phyloP scores from a whole-genome alignment of 202 grass and related monocot genomes.

The Zizania palustris region DNA sequence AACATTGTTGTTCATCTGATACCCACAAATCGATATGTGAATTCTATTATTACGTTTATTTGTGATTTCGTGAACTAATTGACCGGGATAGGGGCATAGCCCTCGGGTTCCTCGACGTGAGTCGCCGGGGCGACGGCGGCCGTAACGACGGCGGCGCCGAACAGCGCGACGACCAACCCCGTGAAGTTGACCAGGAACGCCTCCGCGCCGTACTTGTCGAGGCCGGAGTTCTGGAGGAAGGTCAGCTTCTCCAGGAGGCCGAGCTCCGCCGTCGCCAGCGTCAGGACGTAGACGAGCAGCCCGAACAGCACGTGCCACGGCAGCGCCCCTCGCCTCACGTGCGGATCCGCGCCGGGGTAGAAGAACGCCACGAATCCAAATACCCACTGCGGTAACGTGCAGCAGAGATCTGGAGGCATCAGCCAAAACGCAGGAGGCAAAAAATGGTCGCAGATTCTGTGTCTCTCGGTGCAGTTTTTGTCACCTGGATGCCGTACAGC shows the following conservation, averaged over 20 bases:
- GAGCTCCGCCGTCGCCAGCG: constrained; percentile 63
- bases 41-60: background rate
- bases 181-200: constrained; percentile 80
- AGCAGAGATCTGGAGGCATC: no score
- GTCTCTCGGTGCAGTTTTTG: background rate
- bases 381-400: constrained; percentile 54
- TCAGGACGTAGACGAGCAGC: constrained; percentile 68
- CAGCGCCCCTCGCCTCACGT: constrained; percentile 54
- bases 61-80: constrained; percentile 1
- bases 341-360: constrained; percentile 46
- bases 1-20: background rate
- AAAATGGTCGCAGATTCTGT: background rate
- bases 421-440: background rate
- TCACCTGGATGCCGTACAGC: constrained; percentile 63
- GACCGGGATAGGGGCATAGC: constrained; percentile 54
- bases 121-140: constrained; percentile 53
- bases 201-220: constrained; percentile 66
- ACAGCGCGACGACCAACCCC: constrained; percentile 61
- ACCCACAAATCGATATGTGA: background rate
- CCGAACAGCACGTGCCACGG: constrained; percentile 74
- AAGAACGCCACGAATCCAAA: constrained; percentile 70
- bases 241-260: constrained; percentile 92
- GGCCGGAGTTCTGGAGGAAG: constrained; percentile 58
- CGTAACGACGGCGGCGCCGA: constrained; percentile 61
- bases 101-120: constrained; percentile 41